Conservation (phyloP, 75 land plant species). For the Pinus taeda region DNA sequence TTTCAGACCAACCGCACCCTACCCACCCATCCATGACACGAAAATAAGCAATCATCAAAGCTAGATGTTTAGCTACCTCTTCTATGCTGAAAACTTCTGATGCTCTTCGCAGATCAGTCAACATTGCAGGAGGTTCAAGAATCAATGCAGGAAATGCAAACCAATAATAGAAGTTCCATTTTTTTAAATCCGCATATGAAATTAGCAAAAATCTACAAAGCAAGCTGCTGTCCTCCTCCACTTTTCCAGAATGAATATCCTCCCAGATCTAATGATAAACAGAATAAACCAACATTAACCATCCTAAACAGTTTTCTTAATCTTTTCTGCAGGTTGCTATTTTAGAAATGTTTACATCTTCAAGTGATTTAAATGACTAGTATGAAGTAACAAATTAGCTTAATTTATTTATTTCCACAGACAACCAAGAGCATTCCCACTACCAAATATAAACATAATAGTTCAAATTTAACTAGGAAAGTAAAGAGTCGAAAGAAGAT, state of each 20-base stretch:
- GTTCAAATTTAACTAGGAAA: not conserved
- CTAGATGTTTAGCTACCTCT: slow-evolving; percentile 54
- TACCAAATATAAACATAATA: not conserved
- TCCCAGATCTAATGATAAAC: slow-evolving; percentile 71
- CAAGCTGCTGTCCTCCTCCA: slow-evolving; percentile 57
- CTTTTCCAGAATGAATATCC: slow-evolving; percentile 80
- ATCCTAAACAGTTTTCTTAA: not conserved
- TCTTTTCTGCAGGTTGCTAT: not conserved
- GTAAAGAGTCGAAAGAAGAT: not conserved
- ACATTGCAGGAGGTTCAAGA: slow-evolving; percentile 79
- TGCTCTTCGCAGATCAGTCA: slow-evolving; percentile 56
- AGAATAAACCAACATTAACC: slow-evolving; percentile 3
- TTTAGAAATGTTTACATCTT: not conserved
- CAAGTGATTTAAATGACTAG: not conserved
- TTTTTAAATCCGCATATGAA: slow-evolving; percentile 93
- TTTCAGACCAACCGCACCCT: not conserved
- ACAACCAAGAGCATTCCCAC: not conserved
- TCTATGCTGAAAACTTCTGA: slow-evolving; percentile 48
- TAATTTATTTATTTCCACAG: not conserved
- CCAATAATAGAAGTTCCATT: slow-evolving; percentile 90
- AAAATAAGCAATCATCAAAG: not conserved
- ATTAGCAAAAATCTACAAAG: slow-evolving; percentile 84
- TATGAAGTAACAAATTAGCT: no score
- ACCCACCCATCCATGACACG: not conserved
- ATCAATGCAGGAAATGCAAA: slow-evolving; percentile 92